phyloP scores from a whole-genome alignment of 345 rosid genomes.

The Abelmoschus esculentus region DNA sequence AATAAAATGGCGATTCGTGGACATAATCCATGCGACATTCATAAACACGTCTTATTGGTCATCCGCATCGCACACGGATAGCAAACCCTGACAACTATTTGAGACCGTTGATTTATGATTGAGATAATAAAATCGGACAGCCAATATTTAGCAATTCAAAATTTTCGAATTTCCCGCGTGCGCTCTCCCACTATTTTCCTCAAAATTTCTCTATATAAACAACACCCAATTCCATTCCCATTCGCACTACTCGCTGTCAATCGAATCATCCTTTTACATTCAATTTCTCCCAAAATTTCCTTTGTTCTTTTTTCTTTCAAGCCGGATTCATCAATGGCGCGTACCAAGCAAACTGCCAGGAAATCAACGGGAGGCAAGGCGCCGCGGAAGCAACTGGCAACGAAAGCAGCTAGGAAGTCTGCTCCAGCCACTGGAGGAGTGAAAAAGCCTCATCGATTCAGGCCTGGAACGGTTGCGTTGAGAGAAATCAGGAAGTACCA shows the following conservation, averaged over 20 bases:
- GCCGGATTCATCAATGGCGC: neutral
- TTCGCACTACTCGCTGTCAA: neutral
- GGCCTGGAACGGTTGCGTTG: conserved; percentile 12
- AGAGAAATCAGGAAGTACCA: conserved; percentile 17
- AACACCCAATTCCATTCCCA: neutral
- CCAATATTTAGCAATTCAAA: neutral
- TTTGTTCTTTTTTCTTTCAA: neutral
- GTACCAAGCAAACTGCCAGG: conserved; percentile 15
- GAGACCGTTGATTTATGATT: neutral
- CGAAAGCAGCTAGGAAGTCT: conserved; percentile 12
- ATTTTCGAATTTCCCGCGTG: neutral
- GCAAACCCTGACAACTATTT: neutral
- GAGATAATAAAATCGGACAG: neutral
- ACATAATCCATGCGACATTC: neutral
- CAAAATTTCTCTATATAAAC: neutral
- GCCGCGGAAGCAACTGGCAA: conserved; percentile 12
- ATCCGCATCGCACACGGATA: neutral
- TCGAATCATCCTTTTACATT: neutral
- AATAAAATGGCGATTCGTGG: neutral
- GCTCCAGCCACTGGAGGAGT: conserved; percentile 18
- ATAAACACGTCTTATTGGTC: neutral
- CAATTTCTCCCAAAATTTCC: neutral
- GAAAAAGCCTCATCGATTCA: conserved; percentile 16
- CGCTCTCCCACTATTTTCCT: neutral
- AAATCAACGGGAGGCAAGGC: conserved; percentile 18